Conservation (phyloP, 2,329 filamentous ascomycete genomes). For the Ascochyta viciae-villosae region DNA sequence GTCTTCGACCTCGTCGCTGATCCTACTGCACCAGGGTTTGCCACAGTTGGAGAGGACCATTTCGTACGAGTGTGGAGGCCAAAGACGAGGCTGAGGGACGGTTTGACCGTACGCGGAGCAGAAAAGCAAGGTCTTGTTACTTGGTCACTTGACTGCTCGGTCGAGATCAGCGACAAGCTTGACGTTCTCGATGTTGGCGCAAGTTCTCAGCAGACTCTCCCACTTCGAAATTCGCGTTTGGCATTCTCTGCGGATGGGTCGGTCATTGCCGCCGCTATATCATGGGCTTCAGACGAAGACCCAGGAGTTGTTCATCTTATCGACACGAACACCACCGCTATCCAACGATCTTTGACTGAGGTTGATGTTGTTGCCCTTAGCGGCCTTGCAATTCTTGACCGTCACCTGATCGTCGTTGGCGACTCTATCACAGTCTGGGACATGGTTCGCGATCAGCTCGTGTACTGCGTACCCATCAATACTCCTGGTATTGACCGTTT, state of each 20-base stretch:
- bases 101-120: slow-evolving; percentile 66
- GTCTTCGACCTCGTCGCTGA: slow-evolving; percentile 78
- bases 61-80: slow-evolving; percentile 83
- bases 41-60: slow-evolving; percentile 83
- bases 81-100: slow-evolving; percentile 71
- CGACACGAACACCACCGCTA: slow-evolving; percentile 71
- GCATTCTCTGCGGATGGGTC: slow-evolving; percentile 68
- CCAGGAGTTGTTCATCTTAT: slow-evolving; percentile 76
- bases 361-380: slow-evolving; percentile 71
- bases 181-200: slow-evolving; percentile 33
- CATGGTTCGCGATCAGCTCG: slow-evolving; percentile 77
- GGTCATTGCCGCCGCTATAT: slow-evolving; percentile 43
- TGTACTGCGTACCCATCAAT: slow-evolving; percentile 68
- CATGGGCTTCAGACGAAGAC: slow-evolving; percentile 50
- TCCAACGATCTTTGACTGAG: slow-evolving; percentile 72
- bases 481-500: slow-evolving; percentile 39
- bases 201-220: slow-evolving; percentile 32
- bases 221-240: slow-evolving; percentile 67
- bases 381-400: slow-evolving; percentile 74
- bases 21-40: slow-evolving; percentile 74
- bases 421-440: slow-evolving; percentile 81
- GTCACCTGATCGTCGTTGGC: slow-evolving; percentile 77
- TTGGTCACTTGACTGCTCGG: slow-evolving; percentile 73
- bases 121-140: slow-evolving; percentile 65
- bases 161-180: slow-evolving; percentile 53